Evolutionary conservation across 2,329 filamentous ascomycete genomes (phyloP), one percentile per base, ranked within the genome.

Genomic region (Diaporthe sp.): DNA sequence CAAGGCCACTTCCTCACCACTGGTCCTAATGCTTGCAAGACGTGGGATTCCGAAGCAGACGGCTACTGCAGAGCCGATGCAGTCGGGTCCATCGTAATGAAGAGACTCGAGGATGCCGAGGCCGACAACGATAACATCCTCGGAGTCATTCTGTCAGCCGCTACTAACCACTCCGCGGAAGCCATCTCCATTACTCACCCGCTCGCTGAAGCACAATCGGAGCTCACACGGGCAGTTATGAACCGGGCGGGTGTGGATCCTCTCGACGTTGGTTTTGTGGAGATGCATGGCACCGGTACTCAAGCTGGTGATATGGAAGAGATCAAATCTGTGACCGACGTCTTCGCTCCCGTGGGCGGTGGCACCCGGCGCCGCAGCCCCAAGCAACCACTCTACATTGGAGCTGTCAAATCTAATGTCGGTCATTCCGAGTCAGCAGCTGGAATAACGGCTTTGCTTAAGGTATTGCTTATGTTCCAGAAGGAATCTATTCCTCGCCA

Each of bases 161-260:
- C 87, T 0, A 94, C 92, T 55, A 95, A 95, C 80, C 93, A 95
- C 79, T 94, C 91, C 0, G 91, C 91, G 1, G 89, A 94, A 77
- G 88, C 92, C 10, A 87, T 90, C 1, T 94, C 92, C 0, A 95
- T 96, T 75, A 95, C 93, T 0, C 90, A 91, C 42, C 93, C 94
- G 0, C 91, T 93, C 76, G 89, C 87, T 4, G 89, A 87, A 38
- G 88, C 90, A 0, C 93, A 95, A 77, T 86, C 89, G 47, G 86
- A 86, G 74, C 83, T 94, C 4, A 93, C 89, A 81, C 87, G 86
- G 77, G 87, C 86, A 69, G 87, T 92, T 47, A 85, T 91, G 42
- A 88, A 87, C 57, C 86, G 90, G 52, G 88, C 90, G 47, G 88
- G 88, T 54, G 83, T 93, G 40, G 88, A 92, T 78, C 83, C 70